A percentile compares a stretch with the other conserved stretches of the same genome.
These are phyloP conservation scores for Vairimorpha ceranae DNA, from an alignment of 371 early-diverging fungal genomes.

Conservation along the genomic window DNA sequence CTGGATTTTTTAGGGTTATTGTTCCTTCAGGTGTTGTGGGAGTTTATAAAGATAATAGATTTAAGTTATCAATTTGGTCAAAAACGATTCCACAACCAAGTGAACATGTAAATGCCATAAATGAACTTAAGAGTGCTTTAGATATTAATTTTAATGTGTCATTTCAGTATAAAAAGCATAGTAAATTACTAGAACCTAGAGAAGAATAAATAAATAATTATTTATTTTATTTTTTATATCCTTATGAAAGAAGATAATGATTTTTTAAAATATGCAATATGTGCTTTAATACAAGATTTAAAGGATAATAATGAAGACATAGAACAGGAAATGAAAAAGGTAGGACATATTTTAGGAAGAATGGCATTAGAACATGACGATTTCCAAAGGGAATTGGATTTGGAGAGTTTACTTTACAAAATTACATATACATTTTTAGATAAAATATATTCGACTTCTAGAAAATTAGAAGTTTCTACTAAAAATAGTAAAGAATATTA, in stretches of 20 bases:
- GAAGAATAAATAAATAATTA: background rate
- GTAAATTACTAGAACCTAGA: constrained; percentile 23
- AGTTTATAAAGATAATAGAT: constrained; percentile 50
- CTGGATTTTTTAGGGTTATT: constrained; percentile 47
- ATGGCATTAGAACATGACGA: constrained; percentile 7
- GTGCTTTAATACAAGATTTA: constrained; percentile 24
- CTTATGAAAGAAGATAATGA: constrained; percentile 24
- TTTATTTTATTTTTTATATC: background rate
- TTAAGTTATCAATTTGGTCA: constrained; percentile 61
- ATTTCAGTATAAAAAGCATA: constrained; percentile 58
- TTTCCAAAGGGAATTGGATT: constrained; percentile 37
- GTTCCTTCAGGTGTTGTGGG: constrained; percentile 60
- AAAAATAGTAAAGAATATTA: background rate
- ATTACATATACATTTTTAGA: constrained; percentile 39
- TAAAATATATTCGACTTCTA: constrained; percentile 6
- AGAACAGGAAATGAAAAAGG: constrained; percentile 28
- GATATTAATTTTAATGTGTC: constrained; percentile 48
- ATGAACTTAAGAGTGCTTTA: constrained; percentile 55
- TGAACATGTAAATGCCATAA: constrained; percentile 37
- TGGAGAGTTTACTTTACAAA: constrained; percentile 38
- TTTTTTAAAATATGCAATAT: constrained; percentile 18
- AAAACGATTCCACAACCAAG: constrained; percentile 36
- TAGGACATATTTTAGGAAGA: constrained; percentile 31
- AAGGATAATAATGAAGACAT: constrained; percentile 12
- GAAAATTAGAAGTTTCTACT: constrained; percentile 22